These are phyloP conservation scores for Strobilomyces echinocephalus DNA, from an alignment of 768 basidiomycete genomes.

Conservation along the genomic window DNA sequence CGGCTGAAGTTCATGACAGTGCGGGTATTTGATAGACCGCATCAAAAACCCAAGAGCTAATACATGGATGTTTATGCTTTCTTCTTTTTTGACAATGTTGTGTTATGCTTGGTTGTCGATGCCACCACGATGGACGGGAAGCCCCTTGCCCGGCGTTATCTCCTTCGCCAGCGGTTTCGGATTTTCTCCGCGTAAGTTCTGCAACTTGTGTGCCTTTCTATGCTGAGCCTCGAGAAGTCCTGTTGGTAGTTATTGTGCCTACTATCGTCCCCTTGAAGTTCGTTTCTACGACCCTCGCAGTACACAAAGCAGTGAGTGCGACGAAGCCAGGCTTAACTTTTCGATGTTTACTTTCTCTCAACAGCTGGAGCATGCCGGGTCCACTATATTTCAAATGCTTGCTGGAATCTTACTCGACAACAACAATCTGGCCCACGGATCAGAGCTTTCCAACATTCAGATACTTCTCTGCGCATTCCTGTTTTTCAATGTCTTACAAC, in stretches of 20 bases:
- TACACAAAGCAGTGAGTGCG: constrained; percentile 66
- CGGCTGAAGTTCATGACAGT: constrained; percentile 32
- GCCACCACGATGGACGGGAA: constrained; percentile 52
- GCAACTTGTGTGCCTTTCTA: background rate
- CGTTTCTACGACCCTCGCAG: constrained; percentile 72
- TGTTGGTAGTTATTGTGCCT: constrained; percentile 72
- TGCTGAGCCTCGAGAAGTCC: constrained; percentile 38
- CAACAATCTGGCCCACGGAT: background rate
- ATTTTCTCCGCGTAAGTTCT: constrained; percentile 55
- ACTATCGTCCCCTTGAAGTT: constrained; percentile 66
- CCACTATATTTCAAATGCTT: constrained; percentile 67
- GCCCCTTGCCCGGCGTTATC: constrained; percentile 57
- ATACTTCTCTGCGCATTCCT: constrained; percentile 55
- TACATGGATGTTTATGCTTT: constrained; percentile 51
- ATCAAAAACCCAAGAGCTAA: constrained; percentile 55
- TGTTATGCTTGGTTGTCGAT: constrained; percentile 66
- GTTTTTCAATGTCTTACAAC: constrained; percentile 52
- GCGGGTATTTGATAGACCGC: constrained; percentile 62
- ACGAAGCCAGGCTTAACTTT: background rate
- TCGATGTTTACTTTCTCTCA: background rate
- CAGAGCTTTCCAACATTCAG: constrained; percentile 34
- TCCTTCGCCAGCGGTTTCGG: constrained; percentile 67
- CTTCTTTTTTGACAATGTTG: constrained; percentile 54
- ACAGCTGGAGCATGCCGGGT: constrained; percentile 72
- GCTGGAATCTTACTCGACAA: constrained; percentile 65